Conservation (phyloP, 2,329 filamentous ascomycete species). For the Malbranchea zuffiana region DNA sequence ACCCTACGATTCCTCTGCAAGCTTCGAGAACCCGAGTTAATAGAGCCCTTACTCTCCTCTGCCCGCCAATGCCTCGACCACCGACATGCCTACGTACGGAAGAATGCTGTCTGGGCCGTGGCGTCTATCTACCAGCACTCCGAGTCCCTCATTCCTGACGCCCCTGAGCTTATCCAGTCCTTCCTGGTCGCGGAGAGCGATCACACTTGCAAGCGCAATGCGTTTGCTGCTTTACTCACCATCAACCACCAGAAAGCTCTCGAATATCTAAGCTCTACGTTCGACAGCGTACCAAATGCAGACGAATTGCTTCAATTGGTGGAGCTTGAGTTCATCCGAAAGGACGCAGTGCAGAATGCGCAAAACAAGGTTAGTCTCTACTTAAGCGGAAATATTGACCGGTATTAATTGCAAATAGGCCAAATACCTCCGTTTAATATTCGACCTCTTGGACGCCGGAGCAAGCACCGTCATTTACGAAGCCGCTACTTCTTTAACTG, state of each 20-base stretch:
- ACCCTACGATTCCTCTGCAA: conserved; percentile 98
- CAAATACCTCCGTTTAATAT: conserved; percentile 85
- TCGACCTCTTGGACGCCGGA: conserved; percentile 85
- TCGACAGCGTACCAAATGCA: conserved; percentile 86
- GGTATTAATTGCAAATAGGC: conserved; percentile 43
- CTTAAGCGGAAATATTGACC: conserved; percentile 2
- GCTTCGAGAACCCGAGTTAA: conserved; percentile 85
- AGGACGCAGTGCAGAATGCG: conserved; percentile 87
- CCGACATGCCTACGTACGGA: conserved; percentile 92
- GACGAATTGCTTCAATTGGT: conserved; percentile 89
- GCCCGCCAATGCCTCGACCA: conserved; percentile 88
- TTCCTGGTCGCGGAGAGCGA: conserved; percentile 90
- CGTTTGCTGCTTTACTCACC: conserved; percentile 78
- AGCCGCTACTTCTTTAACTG: conserved; percentile 86
- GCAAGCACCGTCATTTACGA: conserved; percentile 96
- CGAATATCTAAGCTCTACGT: conserved; percentile 74
- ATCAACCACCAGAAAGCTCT: conserved; percentile 92
- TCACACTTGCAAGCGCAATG: conserved; percentile 93
- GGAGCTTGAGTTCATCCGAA: conserved; percentile 93
- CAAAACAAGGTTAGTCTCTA: conserved; percentile 66
- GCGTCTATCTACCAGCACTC: conserved; percentile 87
- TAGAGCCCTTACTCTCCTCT: conserved; percentile 88
- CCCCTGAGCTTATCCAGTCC: conserved; percentile 75
- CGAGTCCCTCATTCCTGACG: conserved; percentile 85
- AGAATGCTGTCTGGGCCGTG: conserved; percentile 93